A percentile compares a stretch with the other conserved stretches of the same genome.
phyloP scores from a whole-genome alignment of 2,329 filamentous ascomycete genomes.

The Amesomyces nigricolor region DNA sequence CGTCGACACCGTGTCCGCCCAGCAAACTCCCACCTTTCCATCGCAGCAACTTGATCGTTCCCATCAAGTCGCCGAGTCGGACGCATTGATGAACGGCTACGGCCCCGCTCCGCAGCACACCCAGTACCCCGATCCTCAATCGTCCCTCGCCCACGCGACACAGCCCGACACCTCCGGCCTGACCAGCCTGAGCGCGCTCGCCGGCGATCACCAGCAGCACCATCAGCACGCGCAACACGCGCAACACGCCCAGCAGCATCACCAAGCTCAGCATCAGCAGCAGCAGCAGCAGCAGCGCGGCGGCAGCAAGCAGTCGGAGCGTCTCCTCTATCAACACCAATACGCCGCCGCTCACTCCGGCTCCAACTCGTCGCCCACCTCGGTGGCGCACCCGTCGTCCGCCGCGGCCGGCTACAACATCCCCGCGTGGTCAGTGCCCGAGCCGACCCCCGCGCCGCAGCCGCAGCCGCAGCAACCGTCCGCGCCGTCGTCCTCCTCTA shows the following conservation, averaged over 20 bases:
- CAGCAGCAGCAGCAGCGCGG: slow-evolving; percentile 20
- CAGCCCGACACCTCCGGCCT: slow-evolving; percentile 26
- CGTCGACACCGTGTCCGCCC: slow-evolving; percentile 26
- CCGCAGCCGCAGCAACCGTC: slow-evolving; percentile 9
- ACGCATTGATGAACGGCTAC: slow-evolving; percentile 28
- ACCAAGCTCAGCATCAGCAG: slow-evolving; percentile 18
- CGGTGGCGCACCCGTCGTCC: slow-evolving; percentile 22
- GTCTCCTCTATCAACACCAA: slow-evolving; percentile 24
- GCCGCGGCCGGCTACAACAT: slow-evolving; percentile 23
- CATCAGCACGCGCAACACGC: slow-evolving; percentile 19
- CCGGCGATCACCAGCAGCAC: slow-evolving; percentile 24
- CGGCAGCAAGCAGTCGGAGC: slow-evolving; percentile 16
- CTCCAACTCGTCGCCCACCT: slow-evolving; percentile 20
- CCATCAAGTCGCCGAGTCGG: slow-evolving; percentile 26
- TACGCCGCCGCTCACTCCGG: slow-evolving; percentile 21
- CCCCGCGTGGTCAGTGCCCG: slow-evolving; percentile 18
- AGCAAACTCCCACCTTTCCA: slow-evolving; percentile 23
- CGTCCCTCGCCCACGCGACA: slow-evolving; percentile 22
- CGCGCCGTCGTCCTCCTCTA: slow-evolving; percentile 30
- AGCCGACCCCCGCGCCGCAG: slow-evolving; percentile 3
- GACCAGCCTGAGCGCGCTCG: slow-evolving; percentile 24
- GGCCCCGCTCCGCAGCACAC: slow-evolving; percentile 22
- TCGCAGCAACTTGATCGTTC: slow-evolving; percentile 27
- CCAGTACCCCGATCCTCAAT: slow-evolving; percentile 25
- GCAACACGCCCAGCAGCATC: slow-evolving; percentile 18